Conservation (phyloP, 1,284 basidiomycete genomes). For the Malassezia nana region DNA sequence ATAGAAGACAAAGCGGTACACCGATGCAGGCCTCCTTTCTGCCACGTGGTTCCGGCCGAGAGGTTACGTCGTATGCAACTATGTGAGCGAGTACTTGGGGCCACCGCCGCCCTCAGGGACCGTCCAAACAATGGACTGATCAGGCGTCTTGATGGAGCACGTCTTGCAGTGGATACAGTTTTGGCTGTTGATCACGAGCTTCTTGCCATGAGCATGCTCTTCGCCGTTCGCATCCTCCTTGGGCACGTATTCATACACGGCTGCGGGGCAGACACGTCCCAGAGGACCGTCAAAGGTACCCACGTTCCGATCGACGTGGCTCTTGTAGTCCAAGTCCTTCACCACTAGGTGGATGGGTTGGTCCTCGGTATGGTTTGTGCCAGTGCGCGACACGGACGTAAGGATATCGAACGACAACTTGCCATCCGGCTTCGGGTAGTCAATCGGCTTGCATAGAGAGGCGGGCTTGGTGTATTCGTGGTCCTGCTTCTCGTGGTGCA, state of each 20-base stretch:
- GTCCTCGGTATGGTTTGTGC: constrained; percentile 93
- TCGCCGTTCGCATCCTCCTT: constrained; percentile 55
- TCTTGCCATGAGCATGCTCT: constrained; percentile 61
- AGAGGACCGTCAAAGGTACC: constrained; percentile 71
- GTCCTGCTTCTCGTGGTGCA: constrained; percentile 63
- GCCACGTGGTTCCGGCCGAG: constrained; percentile 8
- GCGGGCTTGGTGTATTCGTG: constrained; percentile 52
- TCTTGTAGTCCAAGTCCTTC: constrained; percentile 53
- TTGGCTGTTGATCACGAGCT: constrained; percentile 92
- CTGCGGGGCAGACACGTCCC: constrained; percentile 82
- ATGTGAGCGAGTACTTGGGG: constrained; percentile 42
- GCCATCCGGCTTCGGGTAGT: constrained; percentile 80
- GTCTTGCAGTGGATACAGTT: constrained; percentile 49
- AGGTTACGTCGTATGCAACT: neutral
- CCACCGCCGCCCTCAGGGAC: constrained; percentile 46
- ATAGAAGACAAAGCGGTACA: neutral
- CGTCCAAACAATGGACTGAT: constrained; percentile 42
- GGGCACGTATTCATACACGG: constrained; percentile 90
- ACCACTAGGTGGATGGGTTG: constrained; percentile 74
- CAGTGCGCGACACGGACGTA: constrained; percentile 79
- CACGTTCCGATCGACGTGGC: constrained; percentile 61
- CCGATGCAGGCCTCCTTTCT: neutral
- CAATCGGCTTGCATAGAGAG: constrained; percentile 63
- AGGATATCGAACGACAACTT: constrained; percentile 88
- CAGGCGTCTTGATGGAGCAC: constrained; percentile 44